Conservation (phyloP, 1,139 yeast genomes). For the Yarrowia galli region DNA sequence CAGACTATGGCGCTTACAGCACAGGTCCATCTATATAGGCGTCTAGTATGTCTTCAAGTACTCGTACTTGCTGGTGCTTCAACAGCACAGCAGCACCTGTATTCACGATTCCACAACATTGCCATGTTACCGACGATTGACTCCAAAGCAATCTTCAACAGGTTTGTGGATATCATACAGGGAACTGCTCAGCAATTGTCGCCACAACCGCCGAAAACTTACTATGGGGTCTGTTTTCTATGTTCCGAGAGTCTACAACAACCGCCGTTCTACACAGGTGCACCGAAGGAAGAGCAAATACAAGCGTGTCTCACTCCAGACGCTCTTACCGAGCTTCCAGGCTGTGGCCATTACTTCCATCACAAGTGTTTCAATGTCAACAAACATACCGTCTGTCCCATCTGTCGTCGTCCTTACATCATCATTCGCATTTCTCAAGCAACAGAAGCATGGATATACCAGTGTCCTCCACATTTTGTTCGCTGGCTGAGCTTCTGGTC, state of each 20-base stretch:
- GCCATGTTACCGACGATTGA: constrained; percentile 5
- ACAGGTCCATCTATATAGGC: neutral
- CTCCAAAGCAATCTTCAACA: neutral
- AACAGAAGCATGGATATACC: constrained; percentile 1
- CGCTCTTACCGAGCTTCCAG: neutral
- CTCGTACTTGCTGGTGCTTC: neutral
- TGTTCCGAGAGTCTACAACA: neutral
- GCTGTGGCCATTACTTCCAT: constrained; percentile 8
- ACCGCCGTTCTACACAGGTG: neutral
- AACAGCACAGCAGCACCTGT: neutral
- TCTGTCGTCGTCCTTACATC: neutral
- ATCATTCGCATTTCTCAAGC: constrained; percentile 9
- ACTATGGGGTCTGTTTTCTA: neutral
- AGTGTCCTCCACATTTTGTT: constrained; percentile 22
- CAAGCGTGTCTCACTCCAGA: neutral
- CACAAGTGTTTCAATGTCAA: neutral
- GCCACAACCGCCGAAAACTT: neutral
- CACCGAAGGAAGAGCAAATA: neutral
- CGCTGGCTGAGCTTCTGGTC: constrained; percentile 9
- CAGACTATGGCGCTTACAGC: no score
- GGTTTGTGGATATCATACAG: constrained; percentile 1
- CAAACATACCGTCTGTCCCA: neutral
- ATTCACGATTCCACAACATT: no score
- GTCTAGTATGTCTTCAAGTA: no score
- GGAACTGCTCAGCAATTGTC: neutral